Percentiles rank a stretch among this genome's conserved stretches.
phyloP scores from a whole-genome alignment of 2,329 filamentous ascomycete genomes.

The Septoria petroselini region DNA sequence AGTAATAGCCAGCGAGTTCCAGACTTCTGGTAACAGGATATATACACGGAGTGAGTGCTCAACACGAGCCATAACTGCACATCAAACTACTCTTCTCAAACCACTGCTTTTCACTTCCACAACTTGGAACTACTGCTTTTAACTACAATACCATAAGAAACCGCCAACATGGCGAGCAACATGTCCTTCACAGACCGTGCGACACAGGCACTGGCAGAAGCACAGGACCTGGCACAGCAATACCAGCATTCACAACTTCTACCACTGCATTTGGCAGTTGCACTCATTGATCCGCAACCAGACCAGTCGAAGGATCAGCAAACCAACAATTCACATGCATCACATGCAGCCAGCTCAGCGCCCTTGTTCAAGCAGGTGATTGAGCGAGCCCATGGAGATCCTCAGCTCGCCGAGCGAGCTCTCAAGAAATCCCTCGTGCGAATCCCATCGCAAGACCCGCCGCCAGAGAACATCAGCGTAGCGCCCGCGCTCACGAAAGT shows the following conservation, averaged over 20 bases:
- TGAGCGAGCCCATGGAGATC: slow-evolving; percentile 88
- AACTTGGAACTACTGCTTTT: background rate
- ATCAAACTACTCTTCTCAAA: slow-evolving; percentile 12
- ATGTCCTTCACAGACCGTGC: slow-evolving; percentile 95
- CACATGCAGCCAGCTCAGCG: slow-evolving; percentile 58
- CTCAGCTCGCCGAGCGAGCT: slow-evolving; percentile 80
- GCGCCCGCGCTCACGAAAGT: slow-evolving; percentile 79
- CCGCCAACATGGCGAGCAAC: slow-evolving; percentile 62
- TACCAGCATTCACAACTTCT: slow-evolving; percentile 89
- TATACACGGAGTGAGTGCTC: slow-evolving; percentile 16
- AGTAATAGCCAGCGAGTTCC: slow-evolving; percentile 7
- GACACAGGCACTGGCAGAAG: slow-evolving; percentile 83
- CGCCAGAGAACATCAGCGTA: slow-evolving; percentile 81
- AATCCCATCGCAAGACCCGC: slow-evolving; percentile 88
- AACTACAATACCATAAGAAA: slow-evolving; percentile 9
- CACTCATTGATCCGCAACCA: slow-evolving; percentile 70
- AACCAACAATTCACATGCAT: slow-evolving; percentile 58
- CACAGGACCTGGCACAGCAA: slow-evolving; percentile 81
- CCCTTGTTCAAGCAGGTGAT: slow-evolving; percentile 95
- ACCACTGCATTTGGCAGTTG: slow-evolving; percentile 83
- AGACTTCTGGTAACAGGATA: slow-evolving; percentile 6
- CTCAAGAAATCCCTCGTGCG: slow-evolving; percentile 91
- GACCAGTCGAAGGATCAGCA: slow-evolving; percentile 78
- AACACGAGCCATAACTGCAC: slow-evolving; percentile 6
- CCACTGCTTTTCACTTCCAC: slow-evolving; percentile 7